Percentiles rank a stretch among this genome's conserved stretches.
Evolutionary conservation across 1,284 basidiomycete genomes (phyloP).

Genomic region (Pseudozyma hubeiensis): DNA sequence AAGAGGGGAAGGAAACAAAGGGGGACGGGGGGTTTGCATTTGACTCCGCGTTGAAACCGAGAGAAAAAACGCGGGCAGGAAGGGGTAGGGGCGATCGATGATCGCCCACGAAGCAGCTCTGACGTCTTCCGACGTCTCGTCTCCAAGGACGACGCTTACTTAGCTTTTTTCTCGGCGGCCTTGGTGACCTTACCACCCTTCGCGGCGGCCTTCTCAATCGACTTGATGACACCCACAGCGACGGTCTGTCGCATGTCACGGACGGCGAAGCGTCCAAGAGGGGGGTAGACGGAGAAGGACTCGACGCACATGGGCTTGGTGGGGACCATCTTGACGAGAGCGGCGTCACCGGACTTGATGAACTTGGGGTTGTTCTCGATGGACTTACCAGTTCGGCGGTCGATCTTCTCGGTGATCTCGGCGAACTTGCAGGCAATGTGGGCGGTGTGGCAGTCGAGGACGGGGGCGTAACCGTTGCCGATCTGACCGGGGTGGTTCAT

Average conservation of each 20-base stretch:
- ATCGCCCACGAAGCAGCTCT: too few relatives aligned
- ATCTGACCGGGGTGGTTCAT: slow-evolving; percentile 99
- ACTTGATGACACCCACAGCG: slow-evolving; percentile 94
- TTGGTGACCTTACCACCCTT: slow-evolving; percentile 79
- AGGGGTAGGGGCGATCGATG: too few relatives aligned
- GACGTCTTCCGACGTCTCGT: too few relatives aligned
- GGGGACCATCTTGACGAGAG: slow-evolving; percentile 97
- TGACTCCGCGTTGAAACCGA: slow-evolving; percentile 43
- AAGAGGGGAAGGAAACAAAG: not conserved
- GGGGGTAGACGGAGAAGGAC: slow-evolving; percentile 96
- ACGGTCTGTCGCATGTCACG: slow-evolving; percentile 71
- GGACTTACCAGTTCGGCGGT: slow-evolving; percentile 90
- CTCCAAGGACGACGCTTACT: slow-evolving; percentile 46
- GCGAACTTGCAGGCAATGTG: slow-evolving; percentile 99
- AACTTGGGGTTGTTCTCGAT: slow-evolving; percentile 91
- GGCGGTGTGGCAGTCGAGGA: slow-evolving; percentile 99
- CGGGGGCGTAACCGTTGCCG: slow-evolving; percentile 95
- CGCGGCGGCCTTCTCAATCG: slow-evolving; percentile 42
- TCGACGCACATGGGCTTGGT: slow-evolving; percentile 99
- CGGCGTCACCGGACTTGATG: slow-evolving; percentile 76
- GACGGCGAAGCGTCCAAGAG: slow-evolving; percentile 93
- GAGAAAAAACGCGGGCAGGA: slow-evolving; percentile 30
- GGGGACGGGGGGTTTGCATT: slow-evolving; percentile 34
- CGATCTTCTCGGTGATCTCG: slow-evolving; percentile 98
- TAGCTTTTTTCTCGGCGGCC: slow-evolving; percentile 82